Evolutionary conservation across 202 grass and related monocot species (phyloP).

Genomic region (Dendrocalamus latiflorus): DNA sequence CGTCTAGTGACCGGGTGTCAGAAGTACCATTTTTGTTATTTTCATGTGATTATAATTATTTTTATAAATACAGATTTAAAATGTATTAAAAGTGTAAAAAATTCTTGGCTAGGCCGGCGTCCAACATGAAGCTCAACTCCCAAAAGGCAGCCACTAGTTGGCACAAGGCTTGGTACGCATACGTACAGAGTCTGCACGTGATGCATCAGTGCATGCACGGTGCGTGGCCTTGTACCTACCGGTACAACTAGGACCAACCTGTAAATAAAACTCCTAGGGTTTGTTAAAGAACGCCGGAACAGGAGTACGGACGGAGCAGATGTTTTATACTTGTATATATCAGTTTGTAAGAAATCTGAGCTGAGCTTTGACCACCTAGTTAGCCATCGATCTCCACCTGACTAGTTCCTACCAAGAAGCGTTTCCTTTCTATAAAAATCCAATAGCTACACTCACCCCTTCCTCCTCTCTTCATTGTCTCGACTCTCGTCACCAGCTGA

Average conservation of each 20-base stretch:
- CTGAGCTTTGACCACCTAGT: conserved; percentile 28
- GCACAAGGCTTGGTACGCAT: background rate
- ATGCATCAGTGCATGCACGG: conserved; percentile 11
- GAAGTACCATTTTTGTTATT: too few relatives aligned
- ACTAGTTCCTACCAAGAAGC: background rate
- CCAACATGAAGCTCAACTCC: conserved; percentile 38
- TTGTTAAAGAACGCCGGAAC: conserved; percentile 23
- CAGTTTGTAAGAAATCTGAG: conserved; percentile 33
- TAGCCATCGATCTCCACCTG: conserved; percentile 14
- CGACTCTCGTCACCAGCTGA: too few relatives aligned
- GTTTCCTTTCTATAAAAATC: conserved; percentile 21
- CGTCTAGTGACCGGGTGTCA: too few relatives aligned
- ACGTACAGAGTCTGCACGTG: conserved; percentile 23
- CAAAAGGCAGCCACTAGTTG: conserved; percentile 6
- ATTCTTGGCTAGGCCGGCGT: background rate
- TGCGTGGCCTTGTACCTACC: background rate
- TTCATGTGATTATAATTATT: too few relatives aligned
- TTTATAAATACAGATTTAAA: too few relatives aligned
- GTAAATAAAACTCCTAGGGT: conserved; percentile 12
- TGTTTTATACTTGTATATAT: conserved; percentile 24
- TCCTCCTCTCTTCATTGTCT: background rate
- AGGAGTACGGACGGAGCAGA: conserved; percentile 27
- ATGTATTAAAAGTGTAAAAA: too few relatives aligned
- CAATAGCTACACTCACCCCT: background rate
- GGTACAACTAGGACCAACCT: background rate